These are phyloP conservation scores for Pseudopithomyces maydicus DNA, from an alignment of 2,329 filamentous ascomycete species.

Conservation along the genomic window DNA sequence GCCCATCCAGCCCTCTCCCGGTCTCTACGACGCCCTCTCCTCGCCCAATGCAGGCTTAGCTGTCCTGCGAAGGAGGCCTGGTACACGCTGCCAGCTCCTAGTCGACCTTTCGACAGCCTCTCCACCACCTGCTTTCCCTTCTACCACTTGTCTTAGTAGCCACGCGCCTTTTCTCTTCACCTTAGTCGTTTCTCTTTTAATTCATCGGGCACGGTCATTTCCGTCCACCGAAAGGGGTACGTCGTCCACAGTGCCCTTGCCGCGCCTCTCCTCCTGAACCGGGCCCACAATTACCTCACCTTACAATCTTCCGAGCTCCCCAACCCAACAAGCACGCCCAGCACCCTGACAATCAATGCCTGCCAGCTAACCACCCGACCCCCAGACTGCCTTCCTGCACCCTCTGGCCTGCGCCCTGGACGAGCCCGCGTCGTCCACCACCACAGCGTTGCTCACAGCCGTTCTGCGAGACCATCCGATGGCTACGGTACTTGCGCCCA, in stretches of 20 bases:
- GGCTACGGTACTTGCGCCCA: conserved; percentile 54
- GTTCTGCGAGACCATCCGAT: conserved; percentile 38
- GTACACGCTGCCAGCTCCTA: conserved; percentile 48
- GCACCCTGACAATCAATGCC: conserved; percentile 4
- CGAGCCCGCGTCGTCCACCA: conserved; percentile 20
- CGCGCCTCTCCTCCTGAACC: conserved; percentile 18
- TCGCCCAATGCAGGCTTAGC: conserved; percentile 47
- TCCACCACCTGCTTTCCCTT: conserved; percentile 40
- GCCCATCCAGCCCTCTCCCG: conserved; percentile 11
- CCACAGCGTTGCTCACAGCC: conserved; percentile 25
- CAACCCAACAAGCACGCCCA: conserved; percentile 9
- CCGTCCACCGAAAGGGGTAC: conserved; percentile 30
- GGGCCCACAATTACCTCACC: conserved; percentile 26
- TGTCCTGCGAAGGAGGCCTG: conserved; percentile 44
- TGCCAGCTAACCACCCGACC: conserved; percentile 23
- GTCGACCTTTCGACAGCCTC: conserved; percentile 42
- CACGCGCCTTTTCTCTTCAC: conserved; percentile 31
- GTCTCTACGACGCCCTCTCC: conserved; percentile 25
- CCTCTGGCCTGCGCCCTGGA: conserved; percentile 20
- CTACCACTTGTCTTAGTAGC: conserved; percentile 46
- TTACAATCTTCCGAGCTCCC: conserved; percentile 12
- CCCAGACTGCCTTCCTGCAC: conserved; percentile 24
- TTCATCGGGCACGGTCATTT: conserved; percentile 14
- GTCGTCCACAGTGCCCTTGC: conserved; percentile 25
- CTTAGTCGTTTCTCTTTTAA: conserved; percentile 33